These are phyloP conservation scores for Eucalyptus sp. DNA, from an alignment of 345 rosid genomes.

Conservation along the genomic window DNA sequence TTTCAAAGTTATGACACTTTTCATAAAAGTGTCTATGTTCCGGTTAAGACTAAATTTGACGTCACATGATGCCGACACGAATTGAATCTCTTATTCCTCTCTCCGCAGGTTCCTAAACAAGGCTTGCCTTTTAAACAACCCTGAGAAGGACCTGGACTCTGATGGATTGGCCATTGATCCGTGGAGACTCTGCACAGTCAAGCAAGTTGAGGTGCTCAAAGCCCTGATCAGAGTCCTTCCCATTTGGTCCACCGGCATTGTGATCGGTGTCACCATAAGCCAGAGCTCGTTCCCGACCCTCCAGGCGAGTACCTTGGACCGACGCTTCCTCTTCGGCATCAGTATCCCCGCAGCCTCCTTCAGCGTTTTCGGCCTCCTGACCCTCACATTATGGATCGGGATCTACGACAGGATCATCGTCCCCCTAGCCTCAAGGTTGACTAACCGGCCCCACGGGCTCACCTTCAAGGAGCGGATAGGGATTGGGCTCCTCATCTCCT, in stretches of 20 bases:
- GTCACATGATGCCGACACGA: neutral
- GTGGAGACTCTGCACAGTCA: slow-evolving; percentile 36
- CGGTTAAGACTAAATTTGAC: neutral
- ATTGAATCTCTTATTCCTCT: neutral
- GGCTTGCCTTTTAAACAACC: slow-evolving; percentile 33
- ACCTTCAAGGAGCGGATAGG: slow-evolving; percentile 35
- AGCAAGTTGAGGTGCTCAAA: slow-evolving; percentile 51
- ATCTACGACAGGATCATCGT: slow-evolving; percentile 30
- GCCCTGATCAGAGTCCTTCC: slow-evolving; percentile 40
- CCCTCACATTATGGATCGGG: slow-evolving; percentile 31
- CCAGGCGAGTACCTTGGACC: slow-evolving; percentile 37
- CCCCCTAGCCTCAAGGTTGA: slow-evolving; percentile 14
- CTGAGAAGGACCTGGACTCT: slow-evolving; percentile 18
- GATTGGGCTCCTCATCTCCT: slow-evolving; percentile 18
- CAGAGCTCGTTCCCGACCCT: slow-evolving; percentile 30
- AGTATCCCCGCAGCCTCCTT: slow-evolving; percentile 32
- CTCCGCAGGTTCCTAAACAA: slow-evolving; percentile 28
- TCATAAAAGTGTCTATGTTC: neutral
- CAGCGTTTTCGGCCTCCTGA: slow-evolving; percentile 11
- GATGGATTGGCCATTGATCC: slow-evolving; percentile 19
- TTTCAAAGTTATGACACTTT: neutral
- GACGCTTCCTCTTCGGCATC: slow-evolving; percentile 3
- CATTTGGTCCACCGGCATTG: slow-evolving; percentile 39
- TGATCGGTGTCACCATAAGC: slow-evolving; percentile 25
- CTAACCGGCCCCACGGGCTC: slow-evolving; percentile 20